phyloP scores from a whole-genome alignment of 2,329 filamentous ascomycete species.

The Tolypocladium ophioglossoides region DNA sequence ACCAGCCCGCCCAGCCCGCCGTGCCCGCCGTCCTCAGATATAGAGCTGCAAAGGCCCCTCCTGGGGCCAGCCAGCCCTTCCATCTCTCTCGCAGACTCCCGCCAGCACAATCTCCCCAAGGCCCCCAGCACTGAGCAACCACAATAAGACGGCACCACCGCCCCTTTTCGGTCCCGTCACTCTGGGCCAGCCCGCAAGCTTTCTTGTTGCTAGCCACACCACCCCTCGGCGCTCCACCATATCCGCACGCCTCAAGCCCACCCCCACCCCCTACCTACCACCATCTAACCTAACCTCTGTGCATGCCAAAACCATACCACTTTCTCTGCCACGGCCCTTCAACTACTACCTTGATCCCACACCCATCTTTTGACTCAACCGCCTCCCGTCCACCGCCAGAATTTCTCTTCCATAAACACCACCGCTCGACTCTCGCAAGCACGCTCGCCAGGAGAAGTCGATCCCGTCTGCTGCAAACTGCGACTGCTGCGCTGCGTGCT shows the following conservation, averaged over 20 bases:
- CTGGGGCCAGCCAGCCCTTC: conserved; percentile 5
- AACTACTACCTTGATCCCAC: neutral
- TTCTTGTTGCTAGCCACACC: neutral
- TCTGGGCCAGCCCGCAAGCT: conserved; percentile 1
- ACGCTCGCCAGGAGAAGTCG: neutral
- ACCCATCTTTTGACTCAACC: conserved; percentile 1
- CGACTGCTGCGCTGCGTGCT: neutral
- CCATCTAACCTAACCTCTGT: neutral
- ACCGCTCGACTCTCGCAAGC: neutral
- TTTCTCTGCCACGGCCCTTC: neutral
- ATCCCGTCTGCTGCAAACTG: neutral
- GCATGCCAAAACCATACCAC: neutral
- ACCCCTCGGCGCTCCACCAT: neutral
- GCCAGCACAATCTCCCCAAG: neutral
- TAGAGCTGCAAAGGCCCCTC: neutral
- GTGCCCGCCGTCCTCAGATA: neutral
- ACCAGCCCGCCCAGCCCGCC: neutral
- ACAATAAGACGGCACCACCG: neutral
- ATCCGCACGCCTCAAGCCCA: neutral
- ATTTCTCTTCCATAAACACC: neutral
- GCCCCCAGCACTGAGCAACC: neutral
- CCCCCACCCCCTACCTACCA: neutral
- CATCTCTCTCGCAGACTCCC: too few species aligned
- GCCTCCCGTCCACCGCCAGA: neutral
- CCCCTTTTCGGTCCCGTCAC: conserved; percentile 1